Evolutionary conservation across 2,329 filamentous ascomycete genomes (phyloP), one percentile per base, ranked within the genome.

Genomic region (Leptographium procerum): DNA sequence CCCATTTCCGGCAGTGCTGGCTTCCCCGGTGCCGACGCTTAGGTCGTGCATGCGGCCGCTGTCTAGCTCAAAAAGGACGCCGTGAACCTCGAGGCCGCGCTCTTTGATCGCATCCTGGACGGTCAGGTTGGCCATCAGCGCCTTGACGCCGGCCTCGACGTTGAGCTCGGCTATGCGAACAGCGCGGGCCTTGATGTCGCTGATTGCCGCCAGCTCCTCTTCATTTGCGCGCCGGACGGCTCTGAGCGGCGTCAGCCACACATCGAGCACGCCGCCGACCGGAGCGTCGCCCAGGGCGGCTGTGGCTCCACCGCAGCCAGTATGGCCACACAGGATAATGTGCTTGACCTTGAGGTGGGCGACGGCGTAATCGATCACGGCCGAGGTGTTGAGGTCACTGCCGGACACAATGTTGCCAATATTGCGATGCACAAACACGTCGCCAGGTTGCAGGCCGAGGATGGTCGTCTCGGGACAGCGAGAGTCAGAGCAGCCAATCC

Each of bases 351-450:
- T 83, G 40, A 95, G 75, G 68, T 88, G 78, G 59, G 73, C 75
- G 60, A 95, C 88, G 50, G 89, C 87, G 69, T 86, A 95, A 68
- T 92, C 86, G 68, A 95, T 85, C 52, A 92, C 89, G 58, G 84
- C 82, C 13, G 83, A 79, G 36, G 85, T 84, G 73, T 83, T 89
- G 70, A 92, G 81, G 70, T 95, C 90, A 65, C 83, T 84, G 24
- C 84, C 76, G 59, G 84, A 83, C 62, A 95, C 74, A 67, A 92
- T 83, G 75, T 95, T 95, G 72, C 88, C 89, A 70, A 95, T 91
- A 76, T 95, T 95, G 69, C 90, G 87, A 77, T 95, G 89, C 56
- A 90, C 87, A 70, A 95, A 95, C 64, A 95, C 85, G 66, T 95
- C 89, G 60, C 90, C 89, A 3, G 89, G 88, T 67, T 89, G 80